A percentile compares a stretch with the other conserved stretches of the same genome.
These are phyloP conservation scores for Sporothrix protearum DNA, from an alignment of 2,329 filamentous ascomycete genomes.

Conservation along the genomic window DNA sequence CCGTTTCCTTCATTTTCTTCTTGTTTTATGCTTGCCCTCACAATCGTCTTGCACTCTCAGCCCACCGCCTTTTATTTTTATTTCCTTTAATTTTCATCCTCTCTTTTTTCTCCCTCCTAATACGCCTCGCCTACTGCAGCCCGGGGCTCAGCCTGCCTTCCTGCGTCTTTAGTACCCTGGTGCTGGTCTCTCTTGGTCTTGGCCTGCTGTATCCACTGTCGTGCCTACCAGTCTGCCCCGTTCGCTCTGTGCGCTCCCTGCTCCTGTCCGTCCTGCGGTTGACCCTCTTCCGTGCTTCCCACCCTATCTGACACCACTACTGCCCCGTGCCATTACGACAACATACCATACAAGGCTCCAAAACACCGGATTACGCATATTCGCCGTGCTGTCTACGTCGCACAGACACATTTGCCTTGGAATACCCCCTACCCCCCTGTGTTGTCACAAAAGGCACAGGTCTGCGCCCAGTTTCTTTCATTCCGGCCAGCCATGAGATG, in stretches of 20 bases:
- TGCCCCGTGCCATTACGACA: conserved; percentile 18
- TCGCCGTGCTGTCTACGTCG: neutral
- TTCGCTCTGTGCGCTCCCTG: conserved; percentile 7
- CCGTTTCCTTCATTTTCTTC: neutral
- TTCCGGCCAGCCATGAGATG: conserved; percentile 42
- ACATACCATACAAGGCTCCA: conserved; percentile 16
- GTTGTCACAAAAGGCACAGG: neutral
- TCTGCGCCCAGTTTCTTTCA: conserved; percentile 19
- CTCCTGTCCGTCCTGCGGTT: conserved; percentile 13
- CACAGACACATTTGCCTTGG: conserved; percentile 11
- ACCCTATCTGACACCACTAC: conserved; percentile 22
- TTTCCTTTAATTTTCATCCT: conserved; percentile 12
- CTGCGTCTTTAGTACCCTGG: conserved; percentile 7
- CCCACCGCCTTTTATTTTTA: neutral
- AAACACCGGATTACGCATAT: conserved; percentile 20
- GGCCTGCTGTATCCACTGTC: conserved; percentile 21
- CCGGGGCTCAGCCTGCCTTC: conserved; percentile 20
- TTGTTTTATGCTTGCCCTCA: neutral
- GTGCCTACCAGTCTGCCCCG: conserved; percentile 5
- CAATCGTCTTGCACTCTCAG: neutral
- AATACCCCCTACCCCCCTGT: neutral
- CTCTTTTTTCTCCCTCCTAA: neutral
- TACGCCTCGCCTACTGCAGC: conserved; percentile 21
- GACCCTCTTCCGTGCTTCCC: conserved; percentile 22
- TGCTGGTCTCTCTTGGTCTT: conserved; percentile 7